Percentiles rank a stretch among this genome's conserved stretches.
Evolutionary conservation across 345 rosid genomes (phyloP).

Genomic region (Heritiera littoralis): DNA sequence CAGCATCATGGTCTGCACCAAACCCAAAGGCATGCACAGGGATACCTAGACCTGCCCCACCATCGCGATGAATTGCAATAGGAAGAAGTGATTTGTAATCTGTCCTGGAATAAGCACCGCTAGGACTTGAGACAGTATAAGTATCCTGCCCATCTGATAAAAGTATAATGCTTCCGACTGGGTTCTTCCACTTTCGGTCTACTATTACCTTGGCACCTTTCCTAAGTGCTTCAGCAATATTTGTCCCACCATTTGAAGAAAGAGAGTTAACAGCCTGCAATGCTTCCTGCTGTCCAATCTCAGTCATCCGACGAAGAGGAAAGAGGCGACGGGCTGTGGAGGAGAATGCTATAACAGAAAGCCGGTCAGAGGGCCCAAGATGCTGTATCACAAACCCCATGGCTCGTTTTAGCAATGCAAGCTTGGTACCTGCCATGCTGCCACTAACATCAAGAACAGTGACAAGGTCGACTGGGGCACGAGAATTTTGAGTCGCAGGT

Average conservation of each 20-base stretch:
- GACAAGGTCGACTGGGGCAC: conserved; percentile 88
- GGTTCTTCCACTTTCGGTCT: conserved; percentile 80
- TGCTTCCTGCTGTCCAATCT: conserved; percentile 75
- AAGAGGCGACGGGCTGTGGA: conserved; percentile 83
- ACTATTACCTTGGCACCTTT: conserved; percentile 80
- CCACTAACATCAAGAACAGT: conserved; percentile 99
- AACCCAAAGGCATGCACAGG: conserved; percentile 97
- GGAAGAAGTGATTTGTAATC: conserved; percentile 70
- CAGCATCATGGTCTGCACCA: conserved; percentile 90
- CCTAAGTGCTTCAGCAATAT: conserved; percentile 87
- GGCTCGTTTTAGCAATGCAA: conserved; percentile 91
- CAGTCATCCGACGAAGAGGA: conserved; percentile 84
- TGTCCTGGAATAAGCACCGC: conserved; percentile 30
- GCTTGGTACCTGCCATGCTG: conserved; percentile 96
- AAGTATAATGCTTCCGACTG: conserved; percentile 82
- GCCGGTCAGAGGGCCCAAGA: conserved; percentile 89
- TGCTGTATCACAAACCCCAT: conserved; percentile 99
- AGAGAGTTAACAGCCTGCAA: conserved; percentile 83
- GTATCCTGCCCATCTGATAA: conserved; percentile 97
- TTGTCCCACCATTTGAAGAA: conserved; percentile 88
- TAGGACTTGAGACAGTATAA: conserved; percentile 58
- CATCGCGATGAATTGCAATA: conserved; percentile 38
- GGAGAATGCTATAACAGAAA: conserved; percentile 89
- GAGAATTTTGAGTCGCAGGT: conserved; percentile 40
- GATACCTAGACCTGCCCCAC: conserved; percentile 49